Conservation (phyloP, 257 asterid genomes). For the Salvia hispanica region DNA sequence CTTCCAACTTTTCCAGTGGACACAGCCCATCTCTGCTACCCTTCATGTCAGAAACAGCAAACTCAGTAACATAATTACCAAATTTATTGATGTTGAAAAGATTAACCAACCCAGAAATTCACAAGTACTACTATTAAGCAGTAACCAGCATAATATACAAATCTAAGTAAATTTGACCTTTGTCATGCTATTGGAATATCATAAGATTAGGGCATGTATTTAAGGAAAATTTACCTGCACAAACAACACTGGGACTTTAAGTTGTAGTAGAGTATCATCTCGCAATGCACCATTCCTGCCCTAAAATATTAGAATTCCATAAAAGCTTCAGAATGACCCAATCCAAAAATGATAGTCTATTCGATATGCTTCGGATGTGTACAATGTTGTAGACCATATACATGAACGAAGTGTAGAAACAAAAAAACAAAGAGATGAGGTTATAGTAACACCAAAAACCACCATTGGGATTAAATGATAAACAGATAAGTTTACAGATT, state of each 20-base stretch:
- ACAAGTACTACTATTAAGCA: conserved; percentile 1
- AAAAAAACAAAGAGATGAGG: no score
- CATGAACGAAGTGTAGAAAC: no score
- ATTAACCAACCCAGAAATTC: neutral
- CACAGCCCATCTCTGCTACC: conserved; percentile 91
- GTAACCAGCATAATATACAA: neutral
- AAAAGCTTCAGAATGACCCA: conserved; percentile 13
- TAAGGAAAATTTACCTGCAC: conserved; percentile 61
- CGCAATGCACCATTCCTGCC: conserved; percentile 64
- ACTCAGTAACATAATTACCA: conserved; percentile 11
- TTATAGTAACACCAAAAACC: no score
- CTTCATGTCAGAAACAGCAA: conserved; percentile 40
- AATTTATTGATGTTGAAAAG: neutral
- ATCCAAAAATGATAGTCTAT: neutral
- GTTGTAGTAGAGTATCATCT: conserved; percentile 68
- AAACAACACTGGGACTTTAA: conserved; percentile 66
- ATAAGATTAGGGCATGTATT: neutral
- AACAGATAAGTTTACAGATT: no score
- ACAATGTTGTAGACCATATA: no score
- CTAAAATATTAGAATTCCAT: conserved; percentile 34
- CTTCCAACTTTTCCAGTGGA: conserved; percentile 63
- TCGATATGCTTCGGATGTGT: no score
- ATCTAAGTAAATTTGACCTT: neutral
- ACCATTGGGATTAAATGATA: no score
- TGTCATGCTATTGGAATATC: conserved; percentile 7